These are phyloP conservation scores for Beauveria sp. DNA, from an alignment of 2,329 filamentous ascomycete species.

Conservation along the genomic window DNA sequence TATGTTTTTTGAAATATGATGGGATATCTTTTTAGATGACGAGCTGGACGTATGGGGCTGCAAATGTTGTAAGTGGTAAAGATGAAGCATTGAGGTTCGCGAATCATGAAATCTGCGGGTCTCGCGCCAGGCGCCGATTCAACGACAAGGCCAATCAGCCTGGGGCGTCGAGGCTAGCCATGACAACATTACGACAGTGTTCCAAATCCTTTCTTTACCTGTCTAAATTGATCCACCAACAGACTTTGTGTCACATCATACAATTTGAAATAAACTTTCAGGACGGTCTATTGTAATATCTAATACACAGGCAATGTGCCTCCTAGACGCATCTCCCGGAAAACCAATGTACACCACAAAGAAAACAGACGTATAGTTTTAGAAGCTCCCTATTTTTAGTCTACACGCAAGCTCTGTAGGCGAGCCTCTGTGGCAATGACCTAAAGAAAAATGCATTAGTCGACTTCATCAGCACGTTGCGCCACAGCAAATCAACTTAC, in stretches of 20 bases:
- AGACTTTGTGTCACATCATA: background rate
- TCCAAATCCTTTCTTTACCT: too few species aligned
- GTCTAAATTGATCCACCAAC: background rate
- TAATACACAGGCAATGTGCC: conserved; percentile 25
- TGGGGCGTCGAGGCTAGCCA: too few species aligned
- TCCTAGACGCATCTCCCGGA: conserved; percentile 18
- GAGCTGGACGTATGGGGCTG: background rate
- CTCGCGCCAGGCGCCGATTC: background rate
- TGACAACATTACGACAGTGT: too few species aligned
- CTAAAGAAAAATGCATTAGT: conserved; percentile 36
- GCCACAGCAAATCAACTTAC: conserved; percentile 47
- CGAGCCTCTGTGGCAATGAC: conserved; percentile 86
- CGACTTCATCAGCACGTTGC: background rate
- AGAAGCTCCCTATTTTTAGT: conserved; percentile 41
- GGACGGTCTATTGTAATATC: conserved; percentile 25
- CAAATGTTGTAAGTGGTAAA: background rate
- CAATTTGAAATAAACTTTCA: background rate
- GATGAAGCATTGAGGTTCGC: background rate
- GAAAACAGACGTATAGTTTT: conserved; percentile 21
- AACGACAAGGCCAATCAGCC: background rate
- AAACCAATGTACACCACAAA: conserved; percentile 29
- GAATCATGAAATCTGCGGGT: background rate
- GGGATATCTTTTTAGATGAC: background rate
- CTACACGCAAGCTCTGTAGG: conserved; percentile 77
- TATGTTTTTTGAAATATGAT: background rate